Conservation (phyloP, 257 asterid genomes). For the Misopates orontium region DNA sequence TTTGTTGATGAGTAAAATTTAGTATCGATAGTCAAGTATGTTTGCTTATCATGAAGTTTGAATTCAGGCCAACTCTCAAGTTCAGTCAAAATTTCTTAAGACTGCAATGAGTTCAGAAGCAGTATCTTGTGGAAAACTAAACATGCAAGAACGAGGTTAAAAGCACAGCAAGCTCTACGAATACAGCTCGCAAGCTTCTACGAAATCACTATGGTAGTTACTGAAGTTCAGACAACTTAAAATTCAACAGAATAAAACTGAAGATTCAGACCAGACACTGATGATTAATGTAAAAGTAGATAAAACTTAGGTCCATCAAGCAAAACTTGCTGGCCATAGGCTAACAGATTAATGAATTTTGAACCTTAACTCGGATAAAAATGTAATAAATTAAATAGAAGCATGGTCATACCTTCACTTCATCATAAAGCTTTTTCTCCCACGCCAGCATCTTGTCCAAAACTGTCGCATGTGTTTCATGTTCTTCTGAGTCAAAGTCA, state of each 20-base stretch:
- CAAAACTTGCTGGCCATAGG: background rate
- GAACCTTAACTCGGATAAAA: background rate
- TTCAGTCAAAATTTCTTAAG: background rate
- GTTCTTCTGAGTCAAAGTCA: slow-evolving; percentile 86
- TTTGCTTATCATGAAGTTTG: too few species aligned
- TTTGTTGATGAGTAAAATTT: too few species aligned
- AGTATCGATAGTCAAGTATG: too few species aligned
- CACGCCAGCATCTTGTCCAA: slow-evolving; percentile 99
- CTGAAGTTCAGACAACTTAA: background rate
- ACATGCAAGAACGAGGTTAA: background rate
- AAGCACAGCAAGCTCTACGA: background rate
- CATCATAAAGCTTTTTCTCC: slow-evolving; percentile 99
- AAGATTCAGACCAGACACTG: background rate
- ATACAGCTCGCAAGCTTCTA: background rate
- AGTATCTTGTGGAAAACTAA: background rate
- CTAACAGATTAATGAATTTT: background rate
- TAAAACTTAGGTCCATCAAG: background rate
- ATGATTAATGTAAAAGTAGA: background rate
- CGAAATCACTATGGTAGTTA: background rate
- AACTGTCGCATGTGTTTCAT: slow-evolving; percentile 94
- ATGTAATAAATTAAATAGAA: slow-evolving; percentile 11
- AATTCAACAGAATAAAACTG: slow-evolving; percentile 9
- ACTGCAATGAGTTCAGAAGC: background rate
- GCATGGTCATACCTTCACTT: slow-evolving; percentile 72
- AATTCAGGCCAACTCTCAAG: background rate